Conservation (phyloP, 164 flowering plant genomes). For the Warburgia ugandensis region DNA sequence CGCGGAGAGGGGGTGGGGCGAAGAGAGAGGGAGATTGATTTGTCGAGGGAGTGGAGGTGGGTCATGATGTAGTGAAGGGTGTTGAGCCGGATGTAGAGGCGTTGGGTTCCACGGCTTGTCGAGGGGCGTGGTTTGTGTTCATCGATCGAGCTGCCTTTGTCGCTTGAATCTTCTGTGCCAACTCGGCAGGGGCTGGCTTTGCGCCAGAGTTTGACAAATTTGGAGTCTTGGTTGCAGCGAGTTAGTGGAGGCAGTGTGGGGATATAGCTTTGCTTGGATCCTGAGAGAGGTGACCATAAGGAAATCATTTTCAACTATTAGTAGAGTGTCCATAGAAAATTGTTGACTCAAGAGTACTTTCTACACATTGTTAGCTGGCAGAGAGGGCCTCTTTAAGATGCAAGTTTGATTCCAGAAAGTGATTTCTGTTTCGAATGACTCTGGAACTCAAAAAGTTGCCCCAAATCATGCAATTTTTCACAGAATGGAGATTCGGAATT, state of each 20-base stretch:
- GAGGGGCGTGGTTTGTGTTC: constrained; percentile 73
- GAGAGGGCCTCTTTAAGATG: too few species aligned
- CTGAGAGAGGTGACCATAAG: constrained; percentile 23
- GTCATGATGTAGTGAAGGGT: constrained; percentile 67
- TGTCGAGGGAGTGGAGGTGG: constrained; percentile 63
- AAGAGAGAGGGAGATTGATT: constrained; percentile 49
- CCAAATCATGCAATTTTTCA: too few species aligned
- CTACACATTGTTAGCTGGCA: too few species aligned
- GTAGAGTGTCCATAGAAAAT: too few species aligned
- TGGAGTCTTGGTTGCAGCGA: constrained; percentile 78
- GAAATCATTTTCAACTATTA: too few species aligned
- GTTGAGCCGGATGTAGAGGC: constrained; percentile 91
- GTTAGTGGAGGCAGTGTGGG: constrained; percentile 86
- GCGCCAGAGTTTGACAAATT: constrained; percentile 50
- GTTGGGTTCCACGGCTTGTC: constrained; percentile 92
- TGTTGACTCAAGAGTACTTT: too few species aligned
- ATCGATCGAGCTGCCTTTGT: constrained; percentile 22
- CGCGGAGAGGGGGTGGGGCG: constrained; percentile 32
- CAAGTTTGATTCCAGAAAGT: too few species aligned
- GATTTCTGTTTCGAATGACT: too few species aligned
- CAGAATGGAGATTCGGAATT: too few species aligned
- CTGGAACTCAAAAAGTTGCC: too few species aligned
- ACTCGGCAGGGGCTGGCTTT: constrained; percentile 55
- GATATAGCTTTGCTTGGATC: constrained; percentile 70
- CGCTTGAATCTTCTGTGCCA: constrained; percentile 17